Conservation (phyloP, 169 alveolate genomes). For the Besnoitia besnoiti region DNA sequence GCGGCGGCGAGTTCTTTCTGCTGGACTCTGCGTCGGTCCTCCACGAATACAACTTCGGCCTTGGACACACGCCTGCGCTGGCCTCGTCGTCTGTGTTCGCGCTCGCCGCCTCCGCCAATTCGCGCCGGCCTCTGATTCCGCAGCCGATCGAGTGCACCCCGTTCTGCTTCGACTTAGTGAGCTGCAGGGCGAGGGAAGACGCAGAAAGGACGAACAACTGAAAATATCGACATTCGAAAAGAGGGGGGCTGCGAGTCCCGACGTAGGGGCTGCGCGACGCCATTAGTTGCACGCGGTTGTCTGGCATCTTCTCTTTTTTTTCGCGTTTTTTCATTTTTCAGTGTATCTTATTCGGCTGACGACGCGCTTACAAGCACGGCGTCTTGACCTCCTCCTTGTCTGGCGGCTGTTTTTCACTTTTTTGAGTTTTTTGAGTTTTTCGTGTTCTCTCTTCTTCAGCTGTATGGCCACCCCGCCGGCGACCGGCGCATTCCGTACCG, state of each 20-base stretch:
- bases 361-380: no score
- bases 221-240: no score
- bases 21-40: background rate
- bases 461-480: slow-evolving; percentile 19
- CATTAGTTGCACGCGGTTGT: no score
- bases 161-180: background rate
- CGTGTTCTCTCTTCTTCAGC: background rate
- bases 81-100: background rate
- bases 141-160: slow-evolving; percentile 21
- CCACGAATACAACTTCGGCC: slow-evolving; percentile 12
- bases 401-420: background rate
- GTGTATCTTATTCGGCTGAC: no score
- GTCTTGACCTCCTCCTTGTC: background rate
- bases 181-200: background rate
- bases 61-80: background rate
- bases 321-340: no score
- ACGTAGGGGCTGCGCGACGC: no score
- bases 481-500: background rate
- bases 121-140: background rate
- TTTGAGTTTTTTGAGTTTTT: background rate
- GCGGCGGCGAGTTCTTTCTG: background rate
- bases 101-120: background rate
- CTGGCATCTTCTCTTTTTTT: no score
- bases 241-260: no score
- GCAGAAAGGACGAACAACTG: background rate